Conservation (phyloP, 495 filamentous ascomycete species). For the Cenococcum geophilum region DNA sequence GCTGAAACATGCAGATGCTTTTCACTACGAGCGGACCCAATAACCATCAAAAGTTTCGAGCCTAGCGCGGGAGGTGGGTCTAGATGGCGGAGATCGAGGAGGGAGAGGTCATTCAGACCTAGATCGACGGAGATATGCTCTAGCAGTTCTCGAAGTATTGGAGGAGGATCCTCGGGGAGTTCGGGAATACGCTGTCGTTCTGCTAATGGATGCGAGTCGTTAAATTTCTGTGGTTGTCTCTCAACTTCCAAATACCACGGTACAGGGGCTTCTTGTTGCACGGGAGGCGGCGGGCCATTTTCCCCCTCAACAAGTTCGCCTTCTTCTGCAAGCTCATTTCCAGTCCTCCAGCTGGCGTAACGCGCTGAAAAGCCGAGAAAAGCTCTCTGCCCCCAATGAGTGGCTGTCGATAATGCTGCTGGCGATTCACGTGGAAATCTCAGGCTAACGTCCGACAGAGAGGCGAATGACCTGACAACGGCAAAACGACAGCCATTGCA, state of each 20-base stretch:
- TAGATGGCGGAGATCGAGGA: slow-evolving; percentile 76
- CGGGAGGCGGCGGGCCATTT: background rate
- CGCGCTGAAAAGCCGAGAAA: background rate
- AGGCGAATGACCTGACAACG: slow-evolving; percentile 8
- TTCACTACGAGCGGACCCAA: slow-evolving; percentile 88
- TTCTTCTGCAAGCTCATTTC: background rate
- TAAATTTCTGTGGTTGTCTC: slow-evolving; percentile 30
- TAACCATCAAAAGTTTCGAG: slow-evolving; percentile 80
- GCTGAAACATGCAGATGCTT: slow-evolving; percentile 91
- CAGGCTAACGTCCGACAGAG: background rate
- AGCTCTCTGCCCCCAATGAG: background rate
- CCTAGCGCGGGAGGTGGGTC: slow-evolving; percentile 85
- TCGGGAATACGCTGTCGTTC: slow-evolving; percentile 65
- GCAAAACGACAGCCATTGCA: slow-evolving; percentile 8
- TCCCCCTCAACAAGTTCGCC: background rate
- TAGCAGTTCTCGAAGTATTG: slow-evolving; percentile 65
- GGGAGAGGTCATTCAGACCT: slow-evolving; percentile 67
- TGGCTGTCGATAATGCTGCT: background rate
- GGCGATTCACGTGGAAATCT: background rate
- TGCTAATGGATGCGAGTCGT: slow-evolving; percentile 47
- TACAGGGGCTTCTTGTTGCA: slow-evolving; percentile 16
- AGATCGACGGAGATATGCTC: slow-evolving; percentile 72
- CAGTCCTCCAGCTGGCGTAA: background rate
- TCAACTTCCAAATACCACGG: slow-evolving; percentile 87
- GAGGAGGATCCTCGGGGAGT: slow-evolving; percentile 66